These are phyloP conservation scores for Zasmidium angulare DNA, from an alignment of 2,329 filamentous ascomycete species.

Conservation along the genomic window DNA sequence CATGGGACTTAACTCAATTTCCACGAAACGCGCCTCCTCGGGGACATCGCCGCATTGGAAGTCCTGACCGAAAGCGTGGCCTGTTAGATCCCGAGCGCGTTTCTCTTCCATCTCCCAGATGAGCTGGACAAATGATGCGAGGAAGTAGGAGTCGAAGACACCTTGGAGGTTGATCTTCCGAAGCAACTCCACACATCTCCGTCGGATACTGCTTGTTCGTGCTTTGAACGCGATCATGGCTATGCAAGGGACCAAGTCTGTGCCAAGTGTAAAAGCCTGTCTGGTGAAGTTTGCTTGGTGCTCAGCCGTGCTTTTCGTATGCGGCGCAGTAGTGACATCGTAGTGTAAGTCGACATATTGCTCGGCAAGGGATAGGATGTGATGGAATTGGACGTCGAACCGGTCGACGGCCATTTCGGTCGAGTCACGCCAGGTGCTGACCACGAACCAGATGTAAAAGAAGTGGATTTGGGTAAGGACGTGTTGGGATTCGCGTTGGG, in stretches of 20 bases:
- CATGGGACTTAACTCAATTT: conserved; percentile 13
- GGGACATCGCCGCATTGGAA: conserved; percentile 16
- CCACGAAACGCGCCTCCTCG: conserved; percentile 14
- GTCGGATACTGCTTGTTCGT: conserved; percentile 9
- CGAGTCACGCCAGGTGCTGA: conserved; percentile 18
- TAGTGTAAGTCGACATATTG: conserved; percentile 16
- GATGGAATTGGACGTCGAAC: conserved; percentile 17
- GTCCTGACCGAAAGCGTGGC: conserved; percentile 12
- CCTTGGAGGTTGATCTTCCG: conserved; percentile 17
- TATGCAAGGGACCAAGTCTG: conserved; percentile 18
- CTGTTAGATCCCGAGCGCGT: conserved; percentile 14
- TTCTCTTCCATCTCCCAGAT: conserved; percentile 18
- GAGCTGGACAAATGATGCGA: conserved; percentile 14
- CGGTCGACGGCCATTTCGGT: conserved; percentile 17
- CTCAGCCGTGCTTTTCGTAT: not conserved
- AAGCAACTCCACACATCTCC: conserved; percentile 11
- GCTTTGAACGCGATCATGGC: conserved; percentile 19
- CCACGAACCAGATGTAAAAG: conserved; percentile 20
- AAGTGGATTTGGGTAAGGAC: conserved; percentile 18
- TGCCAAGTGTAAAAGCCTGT: conserved; percentile 19
- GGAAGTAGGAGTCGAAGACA: conserved; percentile 19
- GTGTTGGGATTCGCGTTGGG: conserved; percentile 11
- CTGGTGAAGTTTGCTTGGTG: conserved; percentile 5
- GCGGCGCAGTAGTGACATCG: conserved; percentile 3
- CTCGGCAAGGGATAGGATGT: conserved; percentile 14